A percentile compares a stretch with the other conserved stretches of the same genome.
phyloP scores from a whole-genome alignment of 106 monocot genomes.

The Triglochin maritima region DNA sequence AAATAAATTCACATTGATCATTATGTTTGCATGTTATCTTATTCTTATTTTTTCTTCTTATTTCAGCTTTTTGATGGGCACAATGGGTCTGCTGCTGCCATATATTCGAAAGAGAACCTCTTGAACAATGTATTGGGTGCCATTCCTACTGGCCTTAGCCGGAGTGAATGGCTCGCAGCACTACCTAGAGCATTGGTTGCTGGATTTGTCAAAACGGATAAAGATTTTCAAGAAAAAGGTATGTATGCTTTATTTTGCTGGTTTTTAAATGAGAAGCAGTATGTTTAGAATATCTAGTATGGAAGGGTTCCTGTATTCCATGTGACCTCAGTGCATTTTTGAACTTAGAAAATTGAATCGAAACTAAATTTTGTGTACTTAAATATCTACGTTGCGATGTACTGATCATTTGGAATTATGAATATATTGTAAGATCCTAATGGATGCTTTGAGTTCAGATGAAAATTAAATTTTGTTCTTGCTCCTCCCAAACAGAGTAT shows the following conservation, averaged over 20 bases:
- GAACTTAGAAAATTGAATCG: too few relatives aligned
- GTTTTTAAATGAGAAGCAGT: not conserved
- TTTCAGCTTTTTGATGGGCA: conserved; percentile 92
- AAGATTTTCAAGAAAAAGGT: conserved; percentile 85
- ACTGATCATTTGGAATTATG: too few relatives aligned
- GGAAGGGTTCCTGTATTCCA: not conserved
- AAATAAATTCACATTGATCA: not conserved
- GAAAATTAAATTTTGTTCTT: not conserved
- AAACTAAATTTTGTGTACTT: too few relatives aligned
- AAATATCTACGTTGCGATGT: too few relatives aligned
- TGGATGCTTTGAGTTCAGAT: not conserved
- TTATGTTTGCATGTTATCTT: not conserved
- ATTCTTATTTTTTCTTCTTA: not conserved
- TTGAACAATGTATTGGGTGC: conserved; percentile 69
- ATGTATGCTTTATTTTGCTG: not conserved
- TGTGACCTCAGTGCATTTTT: not conserved
- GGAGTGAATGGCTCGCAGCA: conserved; percentile 84
- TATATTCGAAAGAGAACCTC: conserved; percentile 74
- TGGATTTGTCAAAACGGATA: conserved; percentile 94
- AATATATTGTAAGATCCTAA: not conserved
- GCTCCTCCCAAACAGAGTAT: not conserved
- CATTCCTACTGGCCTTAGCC: conserved; percentile 65
- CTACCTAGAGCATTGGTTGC: conserved; percentile 87
- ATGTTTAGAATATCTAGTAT: not conserved
- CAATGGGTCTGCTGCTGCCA: conserved; percentile 85